Evolutionary conservation across 1,139 yeast species (phyloP), one percentile per base, ranked within the genome.

Genomic region (Saccharomyces hybrid): DNA sequence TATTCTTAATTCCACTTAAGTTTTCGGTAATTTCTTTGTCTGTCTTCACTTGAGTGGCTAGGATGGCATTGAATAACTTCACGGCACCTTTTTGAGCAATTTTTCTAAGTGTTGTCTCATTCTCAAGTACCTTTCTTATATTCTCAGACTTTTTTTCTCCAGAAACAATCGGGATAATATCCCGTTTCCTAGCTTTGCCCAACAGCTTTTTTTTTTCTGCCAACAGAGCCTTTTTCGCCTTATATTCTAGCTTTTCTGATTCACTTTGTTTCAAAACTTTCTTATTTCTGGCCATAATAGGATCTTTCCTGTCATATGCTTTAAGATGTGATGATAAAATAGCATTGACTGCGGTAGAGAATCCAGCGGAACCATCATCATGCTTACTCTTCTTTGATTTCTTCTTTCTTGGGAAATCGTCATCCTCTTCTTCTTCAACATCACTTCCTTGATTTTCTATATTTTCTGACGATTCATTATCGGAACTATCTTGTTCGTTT

Each of bases 71-170:
- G 72, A 93, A 90, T 58, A 93, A 77, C 65, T 86, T 83, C 19
- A 93, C 95, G 16, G 90, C 98, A 75, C 99, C 99, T 64, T 86
- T 80, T 72, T 93, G 97, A 0, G 98, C 98, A 34, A 84, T 79
- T 68, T 90, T 91, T 69, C 87, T 86, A 65, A 89, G 74, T 60
- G 75, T 76, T 60, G 81, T 80, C 68, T 93, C 99, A 53, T 78
- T 79, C 55, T 86, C 93, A 44, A 91, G 69, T 3, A 79, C 70
- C 47, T 75, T 76, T 64, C 90, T 79, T 6, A 79, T 78, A 55
- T 75, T 75, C 38, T 74, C 78, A 3, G 80, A 78, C 14, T 72
- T 69, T 31, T 53, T 64, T 31, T n/a, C 34, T 28, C 25, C 29
- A 26, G 75, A 74, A 27, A 70, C 76, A 6, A 73, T 70, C 11